Conservation (phyloP, 75 land plant species). For the Isoetes taiwanensis region DNA sequence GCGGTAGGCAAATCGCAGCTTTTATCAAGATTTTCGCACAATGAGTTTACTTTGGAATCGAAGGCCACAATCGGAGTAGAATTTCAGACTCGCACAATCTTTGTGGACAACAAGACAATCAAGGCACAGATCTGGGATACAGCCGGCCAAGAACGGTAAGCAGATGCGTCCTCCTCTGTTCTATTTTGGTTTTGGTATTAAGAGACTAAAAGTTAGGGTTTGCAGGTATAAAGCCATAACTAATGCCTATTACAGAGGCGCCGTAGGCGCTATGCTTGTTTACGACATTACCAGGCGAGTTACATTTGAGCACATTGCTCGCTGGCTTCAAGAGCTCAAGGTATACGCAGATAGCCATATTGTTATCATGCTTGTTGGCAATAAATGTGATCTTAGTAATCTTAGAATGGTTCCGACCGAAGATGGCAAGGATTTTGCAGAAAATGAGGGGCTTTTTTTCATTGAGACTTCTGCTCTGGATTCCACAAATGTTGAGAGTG, state of each 20-base stretch:
- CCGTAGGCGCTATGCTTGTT: constrained; percentile 62
- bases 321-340: constrained; percentile 62
- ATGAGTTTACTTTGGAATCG: constrained; percentile 29
- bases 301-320: constrained; percentile 57
- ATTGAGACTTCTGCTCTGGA: constrained; percentile 2
- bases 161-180: too few species aligned
- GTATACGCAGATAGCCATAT: constrained; percentile 38
- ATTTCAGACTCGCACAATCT: constrained; percentile 29
- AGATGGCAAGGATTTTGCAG: constrained; percentile 23
- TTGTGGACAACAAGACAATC: constrained; percentile 22
- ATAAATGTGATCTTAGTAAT: constrained; percentile 19
- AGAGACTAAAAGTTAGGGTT: too few species aligned
- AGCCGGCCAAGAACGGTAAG: constrained; percentile 33
- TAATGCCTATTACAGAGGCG: constrained; percentile 66
- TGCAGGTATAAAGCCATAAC: constrained; percentile 71
- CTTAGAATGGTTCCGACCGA: constrained; percentile 16
- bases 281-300: constrained; percentile 60
- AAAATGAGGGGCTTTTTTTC: constrained; percentile 1
- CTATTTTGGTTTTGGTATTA: too few species aligned
- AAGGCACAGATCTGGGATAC: constrained; percentile 45
- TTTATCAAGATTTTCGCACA: constrained; percentile 21
- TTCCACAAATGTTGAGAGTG: background rate
- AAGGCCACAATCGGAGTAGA: constrained; percentile 34
- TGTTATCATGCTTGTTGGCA: constrained; percentile 26
- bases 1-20: constrained; percentile 33